Base-by-base conservation (phyloP, 2,329 filamentous ascomycete species). In the Penicillium palitans region DNA sequence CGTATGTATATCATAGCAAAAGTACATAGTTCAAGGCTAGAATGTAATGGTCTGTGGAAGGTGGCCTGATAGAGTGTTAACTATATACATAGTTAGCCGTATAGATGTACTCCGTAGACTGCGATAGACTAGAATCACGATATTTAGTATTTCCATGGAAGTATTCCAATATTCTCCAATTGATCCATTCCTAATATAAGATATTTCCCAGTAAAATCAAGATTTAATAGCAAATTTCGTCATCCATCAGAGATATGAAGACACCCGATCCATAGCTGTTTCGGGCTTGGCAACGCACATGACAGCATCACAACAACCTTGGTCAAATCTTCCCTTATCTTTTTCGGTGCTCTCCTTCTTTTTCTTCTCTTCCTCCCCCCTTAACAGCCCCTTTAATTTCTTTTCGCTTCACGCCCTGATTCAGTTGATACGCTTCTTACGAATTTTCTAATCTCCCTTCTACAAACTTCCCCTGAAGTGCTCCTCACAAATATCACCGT, bases 211-310 rank as follows among this genome's bases (percentile, higher is more conserved):
- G 29, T 31, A 12, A 31, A 33, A 33, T 33, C 31, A 13, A 15
- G 31, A 33, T 33, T 33, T 33, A 21, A 21, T 21, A 21, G 19
- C 19, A 21, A 21, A 21, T 21, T 21, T 21, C 40, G 39, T 52
- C 50, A 33, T n/a, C n/a, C n/a, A n/a, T 9, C 13, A 17, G 4
- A 40, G 9, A 13, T 13, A 33, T 33, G 10, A 33, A 33, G 31
- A 33, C 31, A 33, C 13, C 7, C 4, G 19, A 21, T 44, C 24
- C 24, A 45, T 27, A 45, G 46, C 52, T 46, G 39, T 45, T 45
- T 61, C 56, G 61, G 63, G 45, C 56, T 65, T 66, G 63, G 65
- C 62, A 51, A 17, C 59, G 65, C 65, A 67, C 65, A 66, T 66
- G 65, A 62, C 60, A 61, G 61, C 64, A 66, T 66, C 64, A 64